Evolutionary conservation across 1,139 yeast genomes (phyloP), one percentile per base, ranked within the genome.

Genomic region (Candida mesenterica): DNA sequence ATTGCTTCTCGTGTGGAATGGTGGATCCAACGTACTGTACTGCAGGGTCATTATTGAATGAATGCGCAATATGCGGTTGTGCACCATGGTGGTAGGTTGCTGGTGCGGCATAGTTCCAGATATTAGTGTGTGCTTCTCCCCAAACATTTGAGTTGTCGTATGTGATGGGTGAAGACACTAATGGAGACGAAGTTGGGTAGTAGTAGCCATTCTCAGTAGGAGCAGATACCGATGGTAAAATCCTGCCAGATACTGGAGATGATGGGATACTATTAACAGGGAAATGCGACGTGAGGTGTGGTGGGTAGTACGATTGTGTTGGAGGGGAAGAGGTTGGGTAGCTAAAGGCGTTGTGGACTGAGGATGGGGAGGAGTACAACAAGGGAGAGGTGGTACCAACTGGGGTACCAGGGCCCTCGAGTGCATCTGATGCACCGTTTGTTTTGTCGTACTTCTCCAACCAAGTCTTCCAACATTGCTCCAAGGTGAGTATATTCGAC

Each of bases 401-500:
- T 4, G 34, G 34, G 18, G 35, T 18, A 17, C 31, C 30, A 9
- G 32, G 9, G 14, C 18, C 14, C n/a, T 39, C 34, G 5, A 38
- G 14, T 3, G 40, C 28, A 24, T 40, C 34, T n/a, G 34, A 19
- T 4, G 32, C 22, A 17, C 33, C 19, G n/a, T n/a, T n/a, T n/a
- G n/a, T n/a, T 12, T 34, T 33, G 29, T 36, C 49, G 41, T 64
- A 65, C 47, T 66, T 68, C 13, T 60, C 66, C 40, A 67, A 47
- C 76, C 75, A 70, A 16, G 74, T 65, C 25, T 52, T 56, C 75
- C 75, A 70, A 47, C 75, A 70, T 43, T 70, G 71, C 47, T 69
- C 72, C 44, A 70, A 61, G 10, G 72, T 67, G 27, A 55, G 43
- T 36, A 70, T 66, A 45, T 70, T 69, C 26, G 56, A 46, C 45